Evolutionary conservation across 805 yeast species (phyloP).

Genomic region (Candida ovalis): DNA sequence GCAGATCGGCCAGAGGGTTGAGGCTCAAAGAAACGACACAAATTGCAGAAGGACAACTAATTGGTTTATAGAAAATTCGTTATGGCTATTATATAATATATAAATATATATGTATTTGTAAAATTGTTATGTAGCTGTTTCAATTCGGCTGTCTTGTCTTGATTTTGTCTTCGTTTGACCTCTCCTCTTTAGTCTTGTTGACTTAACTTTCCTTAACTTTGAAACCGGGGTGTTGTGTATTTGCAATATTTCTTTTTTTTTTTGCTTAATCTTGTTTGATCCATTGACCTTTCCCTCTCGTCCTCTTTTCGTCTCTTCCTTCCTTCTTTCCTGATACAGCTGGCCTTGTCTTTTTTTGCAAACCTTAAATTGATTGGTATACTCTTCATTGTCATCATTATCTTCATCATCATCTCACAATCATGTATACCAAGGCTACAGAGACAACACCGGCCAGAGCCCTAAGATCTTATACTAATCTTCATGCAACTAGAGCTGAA

Average conservation of each 20-base stretch:
- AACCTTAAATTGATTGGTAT: neutral
- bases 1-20: neutral
- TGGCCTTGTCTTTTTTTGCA: neutral
- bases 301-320: neutral
- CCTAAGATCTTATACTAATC: neutral
- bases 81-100: too few relatives aligned
- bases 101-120: too few relatives aligned
- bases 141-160: too few relatives aligned
- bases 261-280: too few relatives aligned
- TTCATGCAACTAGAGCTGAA: neutral
- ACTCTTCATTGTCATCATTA: neutral
- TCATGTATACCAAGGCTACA: neutral
- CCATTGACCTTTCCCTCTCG: neutral
- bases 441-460: conserved; percentile 1
- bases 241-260: too few relatives aligned
- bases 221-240: too few relatives aligned
- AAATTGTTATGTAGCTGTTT: too few relatives aligned
- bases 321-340: neutral
- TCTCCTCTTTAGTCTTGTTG: too few relatives aligned
- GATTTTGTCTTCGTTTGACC: too few relatives aligned
- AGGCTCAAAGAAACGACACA: neutral
- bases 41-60: neutral
- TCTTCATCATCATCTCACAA: neutral
- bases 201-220: too few relatives aligned
- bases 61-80: neutral